phyloP scores from a whole-genome alignment of 169 alveolate genomes.

The Cytauxzoon felis region DNA sequence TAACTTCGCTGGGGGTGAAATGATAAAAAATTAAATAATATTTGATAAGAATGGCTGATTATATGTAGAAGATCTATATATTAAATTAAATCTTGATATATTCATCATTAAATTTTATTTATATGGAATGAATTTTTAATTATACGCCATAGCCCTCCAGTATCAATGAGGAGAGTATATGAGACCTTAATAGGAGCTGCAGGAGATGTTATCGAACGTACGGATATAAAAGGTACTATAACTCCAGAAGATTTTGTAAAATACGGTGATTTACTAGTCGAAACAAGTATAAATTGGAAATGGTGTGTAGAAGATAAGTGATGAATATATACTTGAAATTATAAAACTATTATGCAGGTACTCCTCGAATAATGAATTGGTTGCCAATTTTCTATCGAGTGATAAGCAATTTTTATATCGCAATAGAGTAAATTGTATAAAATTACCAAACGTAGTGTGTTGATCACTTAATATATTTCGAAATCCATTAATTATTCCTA shows the following conservation, averaged over 20 bases:
- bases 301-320: conserved; percentile 33
- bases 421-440: conserved; percentile 13
- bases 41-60: too few species aligned
- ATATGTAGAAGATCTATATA: too few species aligned
- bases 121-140: too few species aligned
- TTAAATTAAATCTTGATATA: too few species aligned
- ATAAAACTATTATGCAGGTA: conserved; percentile 21
- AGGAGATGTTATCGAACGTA: conserved; percentile 22
- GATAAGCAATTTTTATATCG: conserved; percentile 43
- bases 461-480: too few species aligned
- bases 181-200: conserved; percentile 30
- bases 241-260: conserved; percentile 28
- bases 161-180: conserved; percentile 35
- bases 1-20: too few species aligned
- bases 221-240: conserved; percentile 37
- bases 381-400: conserved; percentile 7
- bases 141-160: too few species aligned
- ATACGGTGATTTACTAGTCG: conserved; percentile 44
- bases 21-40: too few species aligned
- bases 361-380: background rate
- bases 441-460: background rate
- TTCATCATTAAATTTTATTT: too few species aligned
- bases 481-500: background rate
- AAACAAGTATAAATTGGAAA: conserved; percentile 21
- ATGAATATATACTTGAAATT: background rate